phyloP scores from a whole-genome alignment of 2,329 filamentous ascomycete species.

The Fusarium graminum region DNA sequence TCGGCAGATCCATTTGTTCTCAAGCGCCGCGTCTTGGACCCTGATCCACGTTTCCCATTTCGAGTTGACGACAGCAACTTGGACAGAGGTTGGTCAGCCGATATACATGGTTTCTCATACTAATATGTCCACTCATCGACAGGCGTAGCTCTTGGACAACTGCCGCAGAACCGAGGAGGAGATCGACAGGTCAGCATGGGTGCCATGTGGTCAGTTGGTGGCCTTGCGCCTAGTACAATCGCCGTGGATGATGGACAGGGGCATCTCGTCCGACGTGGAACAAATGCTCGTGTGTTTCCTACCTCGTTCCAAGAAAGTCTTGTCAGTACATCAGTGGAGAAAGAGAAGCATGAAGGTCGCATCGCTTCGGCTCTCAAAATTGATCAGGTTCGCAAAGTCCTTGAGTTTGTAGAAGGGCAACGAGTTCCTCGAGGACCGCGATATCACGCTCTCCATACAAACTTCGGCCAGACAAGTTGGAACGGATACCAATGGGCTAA shows the following conservation, averaged over 20 bases:
- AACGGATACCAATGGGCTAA: conserved; percentile 46
- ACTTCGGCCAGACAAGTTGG: conserved; percentile 44
- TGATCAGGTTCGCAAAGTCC: conserved; percentile 74
- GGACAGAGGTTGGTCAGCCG: conserved; percentile 29
- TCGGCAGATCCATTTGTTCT: conserved; percentile 59
- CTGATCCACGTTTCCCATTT: conserved; percentile 28
- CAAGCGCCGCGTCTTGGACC: conserved; percentile 43
- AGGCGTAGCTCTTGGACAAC: conserved; percentile 47
- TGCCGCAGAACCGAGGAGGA: conserved; percentile 42
- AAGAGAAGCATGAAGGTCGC: conserved; percentile 77
- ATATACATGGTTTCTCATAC: neutral
- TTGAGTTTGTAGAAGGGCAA: conserved; percentile 63
- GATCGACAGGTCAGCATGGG: conserved; percentile 72
- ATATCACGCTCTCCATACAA: neutral
- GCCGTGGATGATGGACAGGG: conserved; percentile 74
- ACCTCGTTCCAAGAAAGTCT: conserved; percentile 62
- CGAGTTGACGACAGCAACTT: conserved; percentile 31
- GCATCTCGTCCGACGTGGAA: conserved; percentile 74
- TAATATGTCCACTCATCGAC: conserved; percentile 22
- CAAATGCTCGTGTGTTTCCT: conserved; percentile 75
- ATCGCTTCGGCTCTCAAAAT: conserved; percentile 86
- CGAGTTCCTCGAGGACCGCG: conserved; percentile 17
- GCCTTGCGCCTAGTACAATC: conserved; percentile 68
- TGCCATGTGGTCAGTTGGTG: conserved; percentile 82
- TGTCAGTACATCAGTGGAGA: conserved; percentile 67